Base-by-base conservation (phyloP, 345 rosid species). In the Arabidopsis thaliana region DNA sequence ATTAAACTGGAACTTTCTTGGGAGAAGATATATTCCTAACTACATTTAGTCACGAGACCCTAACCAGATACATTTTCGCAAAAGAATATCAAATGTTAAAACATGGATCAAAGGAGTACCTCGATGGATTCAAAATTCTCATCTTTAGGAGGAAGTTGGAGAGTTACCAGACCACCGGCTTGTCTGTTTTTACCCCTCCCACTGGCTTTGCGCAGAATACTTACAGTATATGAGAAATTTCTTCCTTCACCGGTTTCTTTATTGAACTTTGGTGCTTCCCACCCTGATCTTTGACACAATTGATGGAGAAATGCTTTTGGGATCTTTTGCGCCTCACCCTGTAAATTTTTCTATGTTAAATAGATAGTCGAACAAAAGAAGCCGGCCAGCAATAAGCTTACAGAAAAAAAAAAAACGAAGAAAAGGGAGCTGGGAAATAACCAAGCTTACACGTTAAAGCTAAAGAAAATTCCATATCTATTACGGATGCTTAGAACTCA, bases 201-300 rank as follows among this genome's bases (percentile, higher is more conserved):
- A 59, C 85, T 86, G 80, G 97, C 86, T 83, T 91, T 93, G 64
- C 98, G 98, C 44, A 89, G 72, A 65, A 93, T 82, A 82, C 90
- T 89, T 79, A 89, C 86, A 79, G 85, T 44, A 80, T 93, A 93
- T 13, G 79, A 81, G 79, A 86, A 80, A 24, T 71, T 59, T 41
- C 72, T 82, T 71, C 73, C 87, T 83, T 83, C 88, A 41, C 71
- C 78, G 16, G 55, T 73, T 52, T 87, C 58, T 80, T 91, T 93
- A 70, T 83, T 84, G 67, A 93, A 93, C 77, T 91, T 93, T 8
- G 98, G 98, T 67, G 98, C 96, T 73, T 87, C 94, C 96, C 98
- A 93, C 69, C 93, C 93, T 69, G 91, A 91, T 73, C 86, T 84
- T 82, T 91, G 97, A 82, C 98, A 93, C 71, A 93, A 79, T 61